Percentiles rank a stretch among this genome's conserved stretches.
Conservation (phyloP, 768 basidiomycete genomes). For the Tephrocybe sp. region DNA sequence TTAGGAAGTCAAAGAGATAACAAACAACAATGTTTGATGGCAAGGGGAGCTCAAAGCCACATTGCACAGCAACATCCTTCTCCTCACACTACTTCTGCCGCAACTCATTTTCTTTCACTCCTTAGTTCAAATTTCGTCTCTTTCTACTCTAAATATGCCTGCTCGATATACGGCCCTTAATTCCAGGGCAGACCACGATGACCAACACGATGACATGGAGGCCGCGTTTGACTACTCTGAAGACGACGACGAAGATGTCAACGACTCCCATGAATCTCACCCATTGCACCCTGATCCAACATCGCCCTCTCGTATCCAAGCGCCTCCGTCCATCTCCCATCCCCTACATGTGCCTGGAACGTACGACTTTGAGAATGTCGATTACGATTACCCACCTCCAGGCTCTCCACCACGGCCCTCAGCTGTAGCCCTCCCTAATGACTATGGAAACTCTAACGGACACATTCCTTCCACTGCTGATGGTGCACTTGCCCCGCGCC, state of each 20-base stretch:
- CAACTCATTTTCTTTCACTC: conserved; percentile 15
- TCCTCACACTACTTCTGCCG: not conserved
- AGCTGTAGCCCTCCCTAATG: conserved; percentile 64
- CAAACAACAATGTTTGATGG: not conserved
- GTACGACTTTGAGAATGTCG: conserved; percentile 81
- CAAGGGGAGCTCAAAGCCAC: not conserved
- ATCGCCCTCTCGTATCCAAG: conserved; percentile 26
- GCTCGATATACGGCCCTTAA: conserved; percentile 70
- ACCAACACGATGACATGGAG: conserved; percentile 60
- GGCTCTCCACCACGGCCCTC: conserved; percentile 76
- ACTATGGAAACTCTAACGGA: conserved; percentile 76
- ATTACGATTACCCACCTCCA: conserved; percentile 82
- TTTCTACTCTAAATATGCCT: conserved; percentile 34
- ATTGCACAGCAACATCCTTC: not conserved
- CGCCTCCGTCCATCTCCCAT: conserved; percentile 18
- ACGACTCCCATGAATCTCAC: conserved; percentile 47
- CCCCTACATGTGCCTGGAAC: conserved; percentile 37
- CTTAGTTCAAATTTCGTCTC: conserved; percentile 12
- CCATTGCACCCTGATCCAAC: conserved; percentile 48
- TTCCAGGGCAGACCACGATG: conserved; percentile 46
- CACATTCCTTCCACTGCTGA: conserved; percentile 49
- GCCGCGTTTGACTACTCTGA: conserved; percentile 85
- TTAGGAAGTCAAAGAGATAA: not conserved
- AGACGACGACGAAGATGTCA: conserved; percentile 60
- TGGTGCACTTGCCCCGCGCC: conserved; percentile 31